Evolutionary conservation across 1,139 yeast species (phyloP).

Genomic region (Debaryomyces subglobosus): DNA sequence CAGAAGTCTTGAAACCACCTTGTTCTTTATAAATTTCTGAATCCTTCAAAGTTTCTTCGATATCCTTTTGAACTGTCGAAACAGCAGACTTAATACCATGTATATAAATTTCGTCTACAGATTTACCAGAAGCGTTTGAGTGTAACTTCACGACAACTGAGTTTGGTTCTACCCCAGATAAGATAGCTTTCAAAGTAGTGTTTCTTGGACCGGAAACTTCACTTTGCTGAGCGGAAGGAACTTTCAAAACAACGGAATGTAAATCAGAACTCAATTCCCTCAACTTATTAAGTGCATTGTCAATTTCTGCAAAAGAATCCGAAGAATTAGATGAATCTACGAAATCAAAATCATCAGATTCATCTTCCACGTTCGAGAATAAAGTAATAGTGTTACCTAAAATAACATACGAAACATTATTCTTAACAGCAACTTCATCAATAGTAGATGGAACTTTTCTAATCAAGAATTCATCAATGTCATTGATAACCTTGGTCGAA

Average conservation of each 20-base stretch:
- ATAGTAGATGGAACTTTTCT: slow-evolving; percentile 51
- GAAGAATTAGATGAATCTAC: slow-evolving; percentile 24
- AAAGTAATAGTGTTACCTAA: slow-evolving; percentile 47
- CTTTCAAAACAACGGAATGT: slow-evolving; percentile 50
- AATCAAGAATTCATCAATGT: slow-evolving; percentile 71
- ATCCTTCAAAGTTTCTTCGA: slow-evolving; percentile 60
- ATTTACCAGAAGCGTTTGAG: slow-evolving; percentile 41
- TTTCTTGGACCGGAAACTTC: slow-evolving; percentile 60
- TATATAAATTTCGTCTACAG: slow-evolving; percentile 58
- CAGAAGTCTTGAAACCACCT: slow-evolving; percentile 55
- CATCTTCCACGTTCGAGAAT: slow-evolving; percentile 28
- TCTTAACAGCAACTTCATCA: slow-evolving; percentile 48
- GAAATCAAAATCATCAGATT: slow-evolving; percentile 35
- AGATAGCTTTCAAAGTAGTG: slow-evolving; percentile 56
- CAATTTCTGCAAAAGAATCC: slow-evolving; percentile 48
- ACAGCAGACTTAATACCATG: slow-evolving; percentile 68
- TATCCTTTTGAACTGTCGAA: slow-evolving; percentile 51
- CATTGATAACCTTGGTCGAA: slow-evolving; percentile 59
- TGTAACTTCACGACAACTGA: slow-evolving; percentile 47
- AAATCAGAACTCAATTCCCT: slow-evolving; percentile 63
- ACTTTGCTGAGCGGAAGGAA: slow-evolving; percentile 61
- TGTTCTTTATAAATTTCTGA: slow-evolving; percentile 64
- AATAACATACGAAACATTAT: slow-evolving; percentile 60
- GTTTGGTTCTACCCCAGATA: slow-evolving; percentile 39
- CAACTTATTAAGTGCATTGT: slow-evolving; percentile 54